Conservation (phyloP, 441 rosid species). For the Erodium texanum region DNA sequence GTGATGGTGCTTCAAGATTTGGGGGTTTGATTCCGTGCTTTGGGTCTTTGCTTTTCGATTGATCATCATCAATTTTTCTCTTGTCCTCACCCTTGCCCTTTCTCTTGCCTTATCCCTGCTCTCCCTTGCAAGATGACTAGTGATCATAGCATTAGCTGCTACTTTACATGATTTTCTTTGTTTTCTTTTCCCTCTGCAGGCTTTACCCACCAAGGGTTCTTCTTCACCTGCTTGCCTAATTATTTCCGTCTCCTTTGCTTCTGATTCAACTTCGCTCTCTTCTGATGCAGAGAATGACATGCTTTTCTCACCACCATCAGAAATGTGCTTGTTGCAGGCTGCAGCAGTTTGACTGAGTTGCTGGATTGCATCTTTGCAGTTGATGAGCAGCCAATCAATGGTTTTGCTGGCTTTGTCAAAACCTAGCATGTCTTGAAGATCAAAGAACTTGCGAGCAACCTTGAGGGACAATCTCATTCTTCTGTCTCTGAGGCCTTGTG, state of each 20-base stretch:
- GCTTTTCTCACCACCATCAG: background rate
- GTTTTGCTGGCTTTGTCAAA: constrained; percentile 83
- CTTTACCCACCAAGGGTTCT: constrained; percentile 13
- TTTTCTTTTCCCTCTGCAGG: constrained; percentile 25
- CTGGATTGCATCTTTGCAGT: constrained; percentile 48
- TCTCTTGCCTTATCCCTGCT: constrained; percentile 64
- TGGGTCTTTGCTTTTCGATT: background rate
- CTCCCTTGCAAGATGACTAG: constrained; percentile 38
- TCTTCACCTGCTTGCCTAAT: background rate
- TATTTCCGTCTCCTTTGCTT: constrained; percentile 14
- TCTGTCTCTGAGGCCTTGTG: constrained; percentile 76
- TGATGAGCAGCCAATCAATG: constrained; percentile 75
- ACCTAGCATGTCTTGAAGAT: constrained; percentile 76
- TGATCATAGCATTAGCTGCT: background rate
- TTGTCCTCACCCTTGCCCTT: constrained; percentile 70
- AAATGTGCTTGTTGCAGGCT: background rate
- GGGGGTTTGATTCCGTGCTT: background rate
- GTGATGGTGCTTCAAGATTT: background rate
- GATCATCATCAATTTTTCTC: constrained; percentile 25
- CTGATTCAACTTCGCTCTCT: constrained; percentile 29
- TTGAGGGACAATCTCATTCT: constrained; percentile 83
- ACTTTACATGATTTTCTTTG: constrained; percentile 29
- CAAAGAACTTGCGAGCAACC: constrained; percentile 66
- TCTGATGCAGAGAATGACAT: background rate
- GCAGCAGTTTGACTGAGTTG: constrained; percentile 17